Evolutionary conservation across 345 rosid species (phyloP).

Genomic region (Microthlaspi erraticum): DNA sequence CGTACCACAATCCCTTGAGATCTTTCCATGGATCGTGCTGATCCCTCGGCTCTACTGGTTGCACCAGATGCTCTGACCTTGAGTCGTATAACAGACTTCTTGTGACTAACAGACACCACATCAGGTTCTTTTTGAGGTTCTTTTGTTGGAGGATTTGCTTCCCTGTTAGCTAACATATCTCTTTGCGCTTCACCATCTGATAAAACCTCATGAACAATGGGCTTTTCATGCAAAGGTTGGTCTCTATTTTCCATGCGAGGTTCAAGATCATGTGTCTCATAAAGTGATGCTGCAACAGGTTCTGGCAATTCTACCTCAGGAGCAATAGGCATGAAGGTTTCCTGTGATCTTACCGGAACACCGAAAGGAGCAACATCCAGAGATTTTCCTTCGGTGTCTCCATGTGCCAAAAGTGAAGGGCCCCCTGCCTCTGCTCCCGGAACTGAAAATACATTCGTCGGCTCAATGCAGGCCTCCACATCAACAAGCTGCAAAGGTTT

Average conservation of each 20-base stretch:
- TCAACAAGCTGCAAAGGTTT: slow-evolving; percentile 57
- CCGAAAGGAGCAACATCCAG: slow-evolving; percentile 41
- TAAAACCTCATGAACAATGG: slow-evolving; percentile 50
- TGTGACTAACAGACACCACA: slow-evolving; percentile 53
- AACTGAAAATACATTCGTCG: slow-evolving; percentile 55
- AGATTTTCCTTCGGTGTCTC: slow-evolving; percentile 34
- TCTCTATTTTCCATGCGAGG: slow-evolving; percentile 47
- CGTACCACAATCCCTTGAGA: slow-evolving; percentile 60
- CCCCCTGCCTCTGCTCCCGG: slow-evolving; percentile 49
- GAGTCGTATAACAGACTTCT: slow-evolving; percentile 69
- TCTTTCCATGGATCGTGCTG: slow-evolving; percentile 69
- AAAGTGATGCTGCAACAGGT: slow-evolving; percentile 42
- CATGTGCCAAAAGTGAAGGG: slow-evolving; percentile 37
- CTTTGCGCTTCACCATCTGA: slow-evolving; percentile 56
- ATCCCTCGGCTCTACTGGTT: slow-evolving; percentile 73
- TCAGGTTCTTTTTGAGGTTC: slow-evolving; percentile 42
- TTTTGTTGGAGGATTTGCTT: slow-evolving; percentile 45
- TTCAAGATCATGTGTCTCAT: slow-evolving; percentile 55
- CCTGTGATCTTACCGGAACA: slow-evolving; percentile 35
- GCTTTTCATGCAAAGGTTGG: slow-evolving; percentile 44
- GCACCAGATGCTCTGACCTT: slow-evolving; percentile 71
- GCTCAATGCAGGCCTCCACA: slow-evolving; percentile 68
- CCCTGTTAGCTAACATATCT: slow-evolving; percentile 46
- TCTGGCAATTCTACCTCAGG: slow-evolving; percentile 36
- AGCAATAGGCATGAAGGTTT: slow-evolving; percentile 32